Base-by-base conservation (phyloP, 2,329 filamentous ascomycete genomes). In the Pochonia chlamydosporia region DNA sequence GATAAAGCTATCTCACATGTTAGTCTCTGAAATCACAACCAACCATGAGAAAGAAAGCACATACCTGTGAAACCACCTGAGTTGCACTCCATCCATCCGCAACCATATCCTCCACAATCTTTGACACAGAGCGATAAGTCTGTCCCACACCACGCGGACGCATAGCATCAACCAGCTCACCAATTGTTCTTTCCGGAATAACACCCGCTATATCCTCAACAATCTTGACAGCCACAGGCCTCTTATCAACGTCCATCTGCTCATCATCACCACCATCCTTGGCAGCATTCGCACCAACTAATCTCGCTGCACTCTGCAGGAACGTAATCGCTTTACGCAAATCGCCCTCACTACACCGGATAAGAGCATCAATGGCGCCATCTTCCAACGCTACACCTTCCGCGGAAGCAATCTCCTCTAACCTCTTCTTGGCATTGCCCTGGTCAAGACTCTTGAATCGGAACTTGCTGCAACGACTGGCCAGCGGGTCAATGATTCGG, bases 201-300 rank as follows among this genome's bases (percentile, higher is more conserved):
- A 97, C 89, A 47, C 95, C 93, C 1, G 93, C 92, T 63, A 99
- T 99, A 59, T 99, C 93, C 63, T 97, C 89, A 40, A 99, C 81
- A 44, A 82, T 88, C 57, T 81, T 81, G 31, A 91, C 78, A 0
- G 90, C 92, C 40, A 97, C 81, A 11, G 72, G 54, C 35, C 76
- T 81, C 44, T 72, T 76, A 55, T 76, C 75, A 25, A 73, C 71
- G 49, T 85, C 80, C 71, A 86, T 84, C 36, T 80, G 76, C 46
- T 81, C 78, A 41, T 79, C 81, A 1, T 68, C 75, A n/a, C 74
- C 72, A 2, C 56, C 64, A 39, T 77, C 77, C 43, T 64, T 64
- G 47, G 63, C 70, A 33, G 68, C 63, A 55, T 73, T 75, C 14
- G 87, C 85, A 2, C 90, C 89, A 2, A 95, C 89, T 36, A 99